Percentiles rank a stretch among this genome's conserved stretches.
phyloP scores from a whole-genome alignment of 495 filamentous ascomycete genomes.

The Tuber magnatum region DNA sequence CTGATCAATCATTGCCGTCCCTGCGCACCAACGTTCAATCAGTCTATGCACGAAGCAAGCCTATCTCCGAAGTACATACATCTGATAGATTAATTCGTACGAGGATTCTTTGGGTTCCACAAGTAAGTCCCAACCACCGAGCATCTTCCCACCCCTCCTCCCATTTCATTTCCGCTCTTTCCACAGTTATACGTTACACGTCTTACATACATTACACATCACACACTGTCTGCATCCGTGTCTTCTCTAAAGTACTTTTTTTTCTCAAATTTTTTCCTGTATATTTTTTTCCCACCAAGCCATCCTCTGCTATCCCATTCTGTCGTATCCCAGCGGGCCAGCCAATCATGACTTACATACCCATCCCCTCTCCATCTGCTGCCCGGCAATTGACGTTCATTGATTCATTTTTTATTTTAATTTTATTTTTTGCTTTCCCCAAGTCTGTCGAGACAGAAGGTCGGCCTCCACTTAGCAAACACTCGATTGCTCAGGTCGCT shows the following conservation, averaged over 20 bases:
- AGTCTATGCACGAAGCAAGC: slow-evolving; percentile 34
- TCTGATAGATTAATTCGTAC: slow-evolving; percentile 37
- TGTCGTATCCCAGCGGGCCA: slow-evolving; percentile 4
- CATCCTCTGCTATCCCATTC: neutral
- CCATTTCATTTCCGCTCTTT: neutral
- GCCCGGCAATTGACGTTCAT: slow-evolving; percentile 31
- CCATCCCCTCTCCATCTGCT: neutral
- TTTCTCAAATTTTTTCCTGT: neutral
- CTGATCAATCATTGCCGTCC: slow-evolving; percentile 21
- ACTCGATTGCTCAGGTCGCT: slow-evolving; percentile 23
- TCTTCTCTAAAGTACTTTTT: neutral
- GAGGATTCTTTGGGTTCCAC: slow-evolving; percentile 34
- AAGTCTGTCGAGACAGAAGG: neutral
- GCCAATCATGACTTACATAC: slow-evolving; percentile 27
- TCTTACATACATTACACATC: slow-evolving; percentile 27
- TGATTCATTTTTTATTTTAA: slow-evolving; percentile 7
- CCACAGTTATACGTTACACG: slow-evolving; percentile 24
- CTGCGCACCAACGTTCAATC: slow-evolving; percentile 23
- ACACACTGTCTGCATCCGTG: slow-evolving; percentile 7
- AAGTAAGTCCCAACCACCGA: slow-evolving; percentile 33
- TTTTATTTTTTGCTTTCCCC: neutral
- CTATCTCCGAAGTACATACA: slow-evolving; percentile 38
- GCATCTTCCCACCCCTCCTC: slow-evolving; percentile 15
- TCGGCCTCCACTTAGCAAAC: neutral
- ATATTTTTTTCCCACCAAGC: neutral